phyloP scores from a whole-genome alignment of 2,329 filamentous ascomycete species.

The Zymoseptoria passerinii region DNA sequence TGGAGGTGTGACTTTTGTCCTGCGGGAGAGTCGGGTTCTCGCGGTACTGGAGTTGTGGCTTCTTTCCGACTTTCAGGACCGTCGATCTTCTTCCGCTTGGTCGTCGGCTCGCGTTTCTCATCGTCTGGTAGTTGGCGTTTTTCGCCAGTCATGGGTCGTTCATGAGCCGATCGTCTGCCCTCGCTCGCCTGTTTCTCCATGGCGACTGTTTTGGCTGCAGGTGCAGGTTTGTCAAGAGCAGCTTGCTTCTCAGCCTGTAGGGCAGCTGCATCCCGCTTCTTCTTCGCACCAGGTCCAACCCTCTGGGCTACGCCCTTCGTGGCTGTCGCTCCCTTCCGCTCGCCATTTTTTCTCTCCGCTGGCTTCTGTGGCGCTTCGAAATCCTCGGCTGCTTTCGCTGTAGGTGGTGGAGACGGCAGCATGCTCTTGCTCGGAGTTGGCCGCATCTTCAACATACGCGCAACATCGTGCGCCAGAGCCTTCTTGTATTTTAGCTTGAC shows the following conservation, averaged over 20 bases:
- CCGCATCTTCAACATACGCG: slow-evolving; percentile 24
- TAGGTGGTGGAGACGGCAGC: slow-evolving; percentile 2
- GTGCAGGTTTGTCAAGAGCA: background rate
- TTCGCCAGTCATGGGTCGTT: slow-evolving; percentile 4
- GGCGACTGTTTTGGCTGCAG: background rate
- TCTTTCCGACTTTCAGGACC: slow-evolving; percentile 12
- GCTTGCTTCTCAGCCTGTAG: background rate
- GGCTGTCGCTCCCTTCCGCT: slow-evolving; percentile 9
- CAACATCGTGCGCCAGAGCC: slow-evolving; percentile 16
- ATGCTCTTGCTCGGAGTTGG: slow-evolving; percentile 16
- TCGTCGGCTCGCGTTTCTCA: slow-evolving; percentile 9
- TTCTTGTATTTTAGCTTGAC: slow-evolving; percentile 27
- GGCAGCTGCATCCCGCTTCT: slow-evolving; percentile 4
- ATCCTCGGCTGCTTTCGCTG: slow-evolving; percentile 3
- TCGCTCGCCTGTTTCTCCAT: background rate
- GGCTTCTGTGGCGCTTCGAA: slow-evolving; percentile 5
- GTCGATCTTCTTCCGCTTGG: slow-evolving; percentile 22
- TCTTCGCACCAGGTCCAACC: slow-evolving; percentile 17
- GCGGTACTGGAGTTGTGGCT: slow-evolving; percentile 21
- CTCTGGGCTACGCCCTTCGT: slow-evolving; percentile 27
- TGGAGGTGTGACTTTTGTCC: slow-evolving; percentile 19
- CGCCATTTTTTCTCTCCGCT: slow-evolving; percentile 8
- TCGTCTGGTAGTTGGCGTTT: slow-evolving; percentile 11
- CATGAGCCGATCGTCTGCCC: slow-evolving; percentile 5
- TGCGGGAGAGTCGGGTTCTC: slow-evolving; percentile 16